Evolutionary conservation across 2,329 filamentous ascomycete species (phyloP).

Genomic region (Cytospora piceae): DNA sequence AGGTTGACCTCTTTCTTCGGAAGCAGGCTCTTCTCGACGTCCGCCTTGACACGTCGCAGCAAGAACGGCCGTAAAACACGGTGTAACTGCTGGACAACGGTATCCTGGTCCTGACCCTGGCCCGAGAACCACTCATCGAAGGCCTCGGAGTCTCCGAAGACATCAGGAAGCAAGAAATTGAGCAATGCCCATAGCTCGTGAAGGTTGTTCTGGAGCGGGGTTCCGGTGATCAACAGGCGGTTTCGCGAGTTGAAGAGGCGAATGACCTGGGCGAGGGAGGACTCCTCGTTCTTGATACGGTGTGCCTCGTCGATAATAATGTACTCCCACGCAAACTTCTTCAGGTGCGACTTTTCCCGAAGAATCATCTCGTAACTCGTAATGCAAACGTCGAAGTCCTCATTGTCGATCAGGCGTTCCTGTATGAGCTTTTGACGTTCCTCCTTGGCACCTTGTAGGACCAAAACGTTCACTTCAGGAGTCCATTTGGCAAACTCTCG

Average conservation of each 20-base stretch:
- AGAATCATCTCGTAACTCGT: constrained; percentile 99
- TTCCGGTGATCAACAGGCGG: constrained; percentile 92
- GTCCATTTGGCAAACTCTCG: constrained; percentile 94
- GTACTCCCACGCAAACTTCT: constrained; percentile 99
- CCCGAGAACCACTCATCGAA: constrained; percentile 98
- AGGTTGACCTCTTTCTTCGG: constrained; percentile 98
- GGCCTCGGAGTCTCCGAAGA: constrained; percentile 94
- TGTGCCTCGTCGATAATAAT: constrained; percentile 99
- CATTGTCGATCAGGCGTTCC: constrained; percentile 79
- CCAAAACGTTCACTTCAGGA: constrained; percentile 90
- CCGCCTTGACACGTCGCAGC: constrained; percentile 92
- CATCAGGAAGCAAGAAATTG: constrained; percentile 96
- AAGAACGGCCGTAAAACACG: constrained; percentile 91
- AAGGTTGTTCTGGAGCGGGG: constrained; percentile 94
- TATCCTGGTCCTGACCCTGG: constrained; percentile 88
- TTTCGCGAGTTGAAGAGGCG: constrained; percentile 95
- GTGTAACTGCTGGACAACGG: constrained; percentile 93
- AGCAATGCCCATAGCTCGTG: constrained; percentile 97
- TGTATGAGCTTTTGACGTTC: constrained; percentile 87
- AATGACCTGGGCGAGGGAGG: constrained; percentile 93
- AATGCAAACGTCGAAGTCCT: constrained; percentile 97
- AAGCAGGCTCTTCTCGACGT: constrained; percentile 95
- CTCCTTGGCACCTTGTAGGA: constrained; percentile 93
- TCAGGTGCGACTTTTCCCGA: constrained; percentile 89
- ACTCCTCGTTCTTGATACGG: constrained; percentile 99